Evolutionary conservation across 441 rosid species (phyloP), one percentile per base, ranked within the genome.

Genomic region (Pelargonium fulgidum): DNA sequence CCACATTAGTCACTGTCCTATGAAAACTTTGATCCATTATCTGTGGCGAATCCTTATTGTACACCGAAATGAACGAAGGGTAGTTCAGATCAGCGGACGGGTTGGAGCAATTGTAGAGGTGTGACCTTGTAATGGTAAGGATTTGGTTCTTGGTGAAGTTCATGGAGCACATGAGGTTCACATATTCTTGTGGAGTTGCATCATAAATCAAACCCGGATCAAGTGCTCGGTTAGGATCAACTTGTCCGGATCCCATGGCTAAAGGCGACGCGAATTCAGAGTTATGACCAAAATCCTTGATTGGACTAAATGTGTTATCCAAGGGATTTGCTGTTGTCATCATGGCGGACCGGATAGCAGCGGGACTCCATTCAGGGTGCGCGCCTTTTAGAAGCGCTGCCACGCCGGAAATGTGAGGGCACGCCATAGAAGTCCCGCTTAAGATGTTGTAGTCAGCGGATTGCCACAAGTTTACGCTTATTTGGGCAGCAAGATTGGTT

Each of bases 151-250:
- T 29, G 0, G 84, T 77, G 76, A 76, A 85, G 36, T 82, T 80
- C 82, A 76, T 68, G 62, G 82, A 17, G 73, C 87, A 85, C 1
- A 85, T 75, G 56, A 85, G 77, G 52, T 76, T 69, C 14, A 81
- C 78, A 65, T 83, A 82, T 33, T 85, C 87, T 39, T 75, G 79
- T 47, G 79, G 78, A 39, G 77, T 78, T 58, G 82, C 75, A 50
- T 83, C 89, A 64, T 83, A 87, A 48, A 86, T 68, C 79, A 81
- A 68, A 66, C 91, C 87, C 0, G 86, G 88, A 68, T 86, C 78
- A 62, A 78, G 68, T 36, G 90, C 85, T 22, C 67, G 72, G 64
- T 82, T 81, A 0, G 86, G 89, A 67, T 80, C 75, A 4, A 84
- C 66, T 13, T 83, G 87, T 41, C 87, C 87, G 11, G 87, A 79